Evolutionary conservation across 2,329 filamentous ascomycete genomes (phyloP), one percentile per base, ranked within the genome.

Genomic region (Neofusicoccum ribis): DNA sequence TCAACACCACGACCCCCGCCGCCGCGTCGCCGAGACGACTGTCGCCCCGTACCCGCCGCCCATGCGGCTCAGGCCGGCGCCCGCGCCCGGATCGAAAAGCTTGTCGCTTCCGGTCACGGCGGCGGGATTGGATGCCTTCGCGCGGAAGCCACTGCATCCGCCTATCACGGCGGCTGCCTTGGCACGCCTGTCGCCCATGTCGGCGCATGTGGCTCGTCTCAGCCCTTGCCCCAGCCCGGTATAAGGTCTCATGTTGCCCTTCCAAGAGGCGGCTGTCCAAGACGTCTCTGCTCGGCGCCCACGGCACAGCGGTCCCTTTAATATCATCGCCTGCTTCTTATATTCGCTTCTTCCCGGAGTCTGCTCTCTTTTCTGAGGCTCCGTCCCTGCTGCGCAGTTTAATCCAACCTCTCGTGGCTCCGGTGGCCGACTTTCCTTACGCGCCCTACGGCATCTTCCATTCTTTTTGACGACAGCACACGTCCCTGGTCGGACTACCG

Each of bases 361-460:
- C 64, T n/a, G 68, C 69, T 65, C 66, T 58, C 76, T 73, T 70
- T 72, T 69, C 67, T 54, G 49, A 63, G 49, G 39, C 61, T 63
- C 61, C 49, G 41, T 54, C 43, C 49, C 61, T 63, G 61, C 61
- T 60, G 56, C 56, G 56, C 56, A 60, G 56, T 46, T 49, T 60
- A 60, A 60, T 60, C 9, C 54, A 27, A 11, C 37, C 27, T 59
- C 23, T 36, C 34, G 54, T 34, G 52, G 59, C 59, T 51, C 47
- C 41, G 60, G 60, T 63, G 49, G 36, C 36, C 36, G 60, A 44
- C 56, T 12, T 44, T 59, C 56, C 41, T 59, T 59, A 44, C 54
- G n/a, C 23, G 14, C 52, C 52, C 39, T 27, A 34, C 7, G 27
- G 39, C 37, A 34, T 63, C 37, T 27, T 47, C 27, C 49, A n/a